Percentiles rank a stretch among this genome's conserved stretches.
These are phyloP conservation scores for Erythrobasidium yunnanense DNA, from an alignment of 768 basidiomycete species.

Conservation along the genomic window DNA sequence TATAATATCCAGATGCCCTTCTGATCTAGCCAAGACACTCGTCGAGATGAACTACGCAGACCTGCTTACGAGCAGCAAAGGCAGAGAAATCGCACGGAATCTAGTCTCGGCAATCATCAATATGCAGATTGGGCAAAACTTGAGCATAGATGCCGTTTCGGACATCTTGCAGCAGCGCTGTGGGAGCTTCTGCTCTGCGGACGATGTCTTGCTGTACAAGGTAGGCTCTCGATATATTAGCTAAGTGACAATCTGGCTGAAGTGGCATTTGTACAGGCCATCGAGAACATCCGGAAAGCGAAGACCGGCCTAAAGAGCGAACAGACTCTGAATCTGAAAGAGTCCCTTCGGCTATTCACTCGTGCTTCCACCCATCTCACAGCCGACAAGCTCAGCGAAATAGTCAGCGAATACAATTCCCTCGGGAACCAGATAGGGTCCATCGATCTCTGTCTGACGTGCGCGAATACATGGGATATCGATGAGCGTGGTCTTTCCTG, in stretches of 20 bases:
- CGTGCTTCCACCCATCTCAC: constrained; percentile 78
- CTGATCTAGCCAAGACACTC: constrained; percentile 59
- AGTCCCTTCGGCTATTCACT: constrained; percentile 80
- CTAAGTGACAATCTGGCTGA: neutral
- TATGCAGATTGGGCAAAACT: constrained; percentile 93
- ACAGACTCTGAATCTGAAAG: constrained; percentile 64
- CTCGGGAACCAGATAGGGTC: constrained; percentile 75
- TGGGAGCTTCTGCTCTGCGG: constrained; percentile 93
- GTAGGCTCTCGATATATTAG: constrained; percentile 39
- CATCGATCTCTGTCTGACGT: constrained; percentile 70
- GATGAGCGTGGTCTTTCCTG: constrained; percentile 52
- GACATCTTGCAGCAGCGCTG: constrained; percentile 88
- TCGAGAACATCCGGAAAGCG: constrained; percentile 84
- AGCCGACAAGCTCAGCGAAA: constrained; percentile 70
- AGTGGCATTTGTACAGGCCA: constrained; percentile 51
- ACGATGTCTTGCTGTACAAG: constrained; percentile 97
- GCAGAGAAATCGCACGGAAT: constrained; percentile 74
- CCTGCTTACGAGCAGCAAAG: constrained; percentile 70
- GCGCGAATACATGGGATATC: constrained; percentile 66
- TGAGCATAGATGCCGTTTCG: constrained; percentile 87
- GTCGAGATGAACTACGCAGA: constrained; percentile 68
- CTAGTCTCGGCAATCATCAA: constrained; percentile 93
- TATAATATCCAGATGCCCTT: constrained; percentile 52
- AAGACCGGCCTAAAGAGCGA: constrained; percentile 65
- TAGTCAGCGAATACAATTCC: constrained; percentile 78